Conservation (phyloP, 2,329 filamentous ascomycete species). For the Colletotrichum phormii region DNA sequence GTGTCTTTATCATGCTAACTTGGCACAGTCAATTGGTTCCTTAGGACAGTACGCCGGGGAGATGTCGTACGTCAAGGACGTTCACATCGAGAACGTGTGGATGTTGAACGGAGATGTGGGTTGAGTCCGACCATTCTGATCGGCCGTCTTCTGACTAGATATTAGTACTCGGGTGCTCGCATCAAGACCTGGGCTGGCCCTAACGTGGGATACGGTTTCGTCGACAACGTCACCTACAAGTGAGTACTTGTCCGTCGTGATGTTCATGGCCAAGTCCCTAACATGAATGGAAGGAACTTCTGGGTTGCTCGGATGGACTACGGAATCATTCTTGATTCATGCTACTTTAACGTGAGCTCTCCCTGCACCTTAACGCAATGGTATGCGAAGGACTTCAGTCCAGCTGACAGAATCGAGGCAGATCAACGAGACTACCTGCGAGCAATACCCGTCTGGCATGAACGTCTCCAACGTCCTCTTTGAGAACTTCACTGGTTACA, state of each 20-base stretch:
- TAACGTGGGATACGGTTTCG: slow-evolving; percentile 68
- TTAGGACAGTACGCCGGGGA: slow-evolving; percentile 68
- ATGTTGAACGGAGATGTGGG: slow-evolving; percentile 56
- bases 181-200: slow-evolving; percentile 72
- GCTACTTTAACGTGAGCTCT: slow-evolving; percentile 60
- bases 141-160: neutral
- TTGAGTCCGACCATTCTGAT: too few relatives aligned
- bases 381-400: neutral
- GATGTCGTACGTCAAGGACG: slow-evolving; percentile 66
- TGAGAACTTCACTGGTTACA: slow-evolving; percentile 68
- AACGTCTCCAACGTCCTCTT: slow-evolving; percentile 70
- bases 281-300: slow-evolving; percentile 56
- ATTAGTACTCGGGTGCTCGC: slow-evolving; percentile 60
- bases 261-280: neutral
- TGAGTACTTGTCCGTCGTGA: neutral
- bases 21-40: slow-evolving; percentile 62
- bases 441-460: slow-evolving; percentile 64
- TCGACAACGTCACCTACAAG: slow-evolving; percentile 70
- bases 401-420: neutral
- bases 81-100: slow-evolving; percentile 69
- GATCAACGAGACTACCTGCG: slow-evolving; percentile 60
- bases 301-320: slow-evolving; percentile 69
- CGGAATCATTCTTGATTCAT: slow-evolving; percentile 69
- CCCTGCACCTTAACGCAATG: too few relatives aligned
- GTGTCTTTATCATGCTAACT: too few relatives aligned